Evolutionary conservation across 371 early-diverging fungal genomes (phyloP).

Genomic region (Mortierella sp.): DNA sequence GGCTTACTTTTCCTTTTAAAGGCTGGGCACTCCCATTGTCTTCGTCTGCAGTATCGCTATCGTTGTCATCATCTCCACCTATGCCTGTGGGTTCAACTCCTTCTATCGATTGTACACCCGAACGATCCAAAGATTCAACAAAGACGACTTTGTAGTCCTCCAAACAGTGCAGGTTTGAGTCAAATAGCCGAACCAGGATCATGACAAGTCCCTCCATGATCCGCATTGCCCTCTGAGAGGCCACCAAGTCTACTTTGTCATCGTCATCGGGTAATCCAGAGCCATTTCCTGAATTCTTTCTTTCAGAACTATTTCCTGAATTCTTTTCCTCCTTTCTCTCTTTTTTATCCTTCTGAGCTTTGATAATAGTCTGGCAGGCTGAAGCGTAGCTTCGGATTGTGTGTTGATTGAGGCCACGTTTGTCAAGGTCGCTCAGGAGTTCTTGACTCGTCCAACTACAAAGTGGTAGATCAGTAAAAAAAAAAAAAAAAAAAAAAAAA

Average conservation of each 20-base stretch:
- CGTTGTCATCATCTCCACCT: not conserved
- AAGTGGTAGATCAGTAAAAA: not conserved
- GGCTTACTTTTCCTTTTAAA: not conserved
- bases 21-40: too few species aligned
- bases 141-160: conserved; percentile 61
- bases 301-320: not conserved
- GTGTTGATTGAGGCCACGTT: conserved; percentile 29
- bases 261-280: not conserved
- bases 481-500: too few species aligned
- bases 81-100: not conserved
- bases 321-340: conserved; percentile 26
- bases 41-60: conserved; percentile 3
- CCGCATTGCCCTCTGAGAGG: conserved; percentile 17
- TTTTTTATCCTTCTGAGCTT: conserved; percentile 39
- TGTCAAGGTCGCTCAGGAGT: conserved; percentile 39
- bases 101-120: not conserved
- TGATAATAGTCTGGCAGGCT: conserved; percentile 51
- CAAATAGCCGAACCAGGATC: conserved; percentile 54
- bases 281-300: not conserved
- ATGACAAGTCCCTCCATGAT: conserved; percentile 51
- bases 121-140: conserved; percentile 37
- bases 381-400: conserved; percentile 21
- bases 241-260: not conserved
- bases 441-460: conserved; percentile 56
- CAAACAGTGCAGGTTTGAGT: conserved; percentile 30